Evolutionary conservation across 2,329 filamentous ascomycete genomes (phyloP).

Genomic region (Neodidymelliopsis sp.): DNA sequence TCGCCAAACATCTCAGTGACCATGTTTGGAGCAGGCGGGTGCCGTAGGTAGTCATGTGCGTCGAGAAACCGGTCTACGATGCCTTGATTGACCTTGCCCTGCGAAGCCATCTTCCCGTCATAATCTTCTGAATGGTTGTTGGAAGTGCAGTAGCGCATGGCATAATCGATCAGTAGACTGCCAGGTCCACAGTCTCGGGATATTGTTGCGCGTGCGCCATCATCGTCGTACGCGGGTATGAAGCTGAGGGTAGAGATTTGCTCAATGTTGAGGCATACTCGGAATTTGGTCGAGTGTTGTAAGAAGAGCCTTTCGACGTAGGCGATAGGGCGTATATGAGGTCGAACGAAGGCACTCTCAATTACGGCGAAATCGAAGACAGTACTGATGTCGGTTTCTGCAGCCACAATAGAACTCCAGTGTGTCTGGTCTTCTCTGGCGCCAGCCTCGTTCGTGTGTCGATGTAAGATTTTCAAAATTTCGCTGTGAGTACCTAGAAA

Average conservation of each 20-base stretch:
- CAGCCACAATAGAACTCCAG: conserved; percentile 63
- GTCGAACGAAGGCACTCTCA: conserved; percentile 64
- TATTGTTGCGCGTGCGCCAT: conserved; percentile 51
- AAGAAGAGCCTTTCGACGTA: conserved; percentile 66
- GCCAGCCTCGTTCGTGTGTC: not conserved
- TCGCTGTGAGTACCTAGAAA: conserved; percentile 66
- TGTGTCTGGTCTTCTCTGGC: conserved; percentile 26
- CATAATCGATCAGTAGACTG: conserved; percentile 65
- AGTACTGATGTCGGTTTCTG: conserved; percentile 64
- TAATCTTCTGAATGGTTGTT: conserved; percentile 60
- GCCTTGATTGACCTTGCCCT: conserved; percentile 59
- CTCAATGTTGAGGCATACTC: conserved; percentile 68
- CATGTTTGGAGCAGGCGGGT: conserved; percentile 64
- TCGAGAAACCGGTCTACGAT: conserved; percentile 62
- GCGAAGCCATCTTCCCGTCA: conserved; percentile 60
- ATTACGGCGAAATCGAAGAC: conserved; percentile 66
- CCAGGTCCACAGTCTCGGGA: conserved; percentile 66
- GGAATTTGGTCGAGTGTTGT: conserved; percentile 63
- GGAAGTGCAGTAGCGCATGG: conserved; percentile 62
- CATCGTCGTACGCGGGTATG: conserved; percentile 58
- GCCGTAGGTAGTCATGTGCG: conserved; percentile 58
- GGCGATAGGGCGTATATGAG: conserved; percentile 63
- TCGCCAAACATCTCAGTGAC: conserved; percentile 68
- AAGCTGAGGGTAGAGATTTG: conserved; percentile 69
- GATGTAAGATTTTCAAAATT: conserved; percentile 36